phyloP scores from a whole-genome alignment of 306 rosid species.

The Notholithocarpus densiflorus region DNA sequence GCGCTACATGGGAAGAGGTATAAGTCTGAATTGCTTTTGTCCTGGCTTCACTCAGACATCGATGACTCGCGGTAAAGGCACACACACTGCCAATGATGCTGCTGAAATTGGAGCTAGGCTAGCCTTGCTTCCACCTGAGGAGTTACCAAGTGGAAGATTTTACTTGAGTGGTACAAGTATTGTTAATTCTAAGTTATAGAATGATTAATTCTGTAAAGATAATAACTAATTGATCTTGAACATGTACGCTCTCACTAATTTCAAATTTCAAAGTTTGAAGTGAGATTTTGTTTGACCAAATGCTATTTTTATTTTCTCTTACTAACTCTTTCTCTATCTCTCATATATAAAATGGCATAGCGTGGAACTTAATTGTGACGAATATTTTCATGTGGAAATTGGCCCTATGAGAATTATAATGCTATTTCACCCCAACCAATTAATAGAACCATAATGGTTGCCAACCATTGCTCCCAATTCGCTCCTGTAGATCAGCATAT shows the following conservation, averaged over 20 bases:
- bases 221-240: too few species aligned
- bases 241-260: too few species aligned
- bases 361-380: not conserved
- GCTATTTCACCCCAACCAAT: too few species aligned
- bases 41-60: constrained; percentile 90
- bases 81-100: constrained; percentile 56
- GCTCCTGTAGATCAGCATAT: too few species aligned
- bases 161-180: constrained; percentile 22
- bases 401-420: too few species aligned
- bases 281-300: not conserved
- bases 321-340: too few species aligned
- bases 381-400: not conserved
- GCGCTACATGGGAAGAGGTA: constrained; percentile 27
- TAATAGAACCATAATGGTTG: too few species aligned
- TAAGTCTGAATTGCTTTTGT: constrained; percentile 67
- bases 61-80: constrained; percentile 74
- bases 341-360: not conserved
- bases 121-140: constrained; percentile 59
- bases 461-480: too few species aligned
- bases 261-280: not conserved
- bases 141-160: constrained; percentile 57
- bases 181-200: constrained; percentile 17
- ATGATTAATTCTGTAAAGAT: too few species aligned
- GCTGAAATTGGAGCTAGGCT: constrained; percentile 49
- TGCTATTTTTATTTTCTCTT: not conserved